Evolutionary conservation across 805 yeast genomes (phyloP).

Genomic region (Candida quercuum): DNA sequence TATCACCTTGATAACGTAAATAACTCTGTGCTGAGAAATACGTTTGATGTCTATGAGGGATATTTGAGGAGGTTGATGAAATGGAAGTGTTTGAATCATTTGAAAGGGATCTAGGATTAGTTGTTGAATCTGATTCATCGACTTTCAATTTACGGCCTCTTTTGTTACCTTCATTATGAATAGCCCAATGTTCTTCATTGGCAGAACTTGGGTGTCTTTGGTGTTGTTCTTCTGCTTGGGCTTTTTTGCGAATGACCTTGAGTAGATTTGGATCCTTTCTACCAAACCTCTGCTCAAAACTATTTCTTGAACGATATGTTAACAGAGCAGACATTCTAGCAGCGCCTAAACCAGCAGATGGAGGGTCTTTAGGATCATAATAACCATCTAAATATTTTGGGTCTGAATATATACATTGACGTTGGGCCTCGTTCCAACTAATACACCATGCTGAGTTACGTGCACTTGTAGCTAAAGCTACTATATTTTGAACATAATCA

Average conservation of each 20-base stretch:
- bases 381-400: constrained; percentile 92
- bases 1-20: constrained; percentile 88
- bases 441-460: constrained; percentile 98
- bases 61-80: constrained; percentile 18
- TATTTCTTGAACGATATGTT: constrained; percentile 87
- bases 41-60: constrained; percentile 32
- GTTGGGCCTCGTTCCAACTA: constrained; percentile 97
- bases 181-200: constrained; percentile 71
- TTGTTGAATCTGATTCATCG: constrained; percentile 2
- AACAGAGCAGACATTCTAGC: constrained; percentile 96
- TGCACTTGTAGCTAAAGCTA: constrained; percentile 91
- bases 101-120: constrained; percentile 22
- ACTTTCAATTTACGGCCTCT: constrained; percentile 22
- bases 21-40: constrained; percentile 95
- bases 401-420: constrained; percentile 93
- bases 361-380: constrained; percentile 73
- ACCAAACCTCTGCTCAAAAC: constrained; percentile 91
- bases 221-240: background rate
- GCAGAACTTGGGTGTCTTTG: constrained; percentile 39
- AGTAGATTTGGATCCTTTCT: constrained; percentile 56
- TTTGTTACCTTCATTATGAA: constrained; percentile 81
- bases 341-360: constrained; percentile 83
- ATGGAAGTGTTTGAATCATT: constrained; percentile 27
- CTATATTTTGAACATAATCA: constrained; percentile 61
- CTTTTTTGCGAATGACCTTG: constrained; percentile 7